phyloP scores from a whole-genome alignment of 2,329 filamentous ascomycete genomes.

The Coniochaeta sp. region DNA sequence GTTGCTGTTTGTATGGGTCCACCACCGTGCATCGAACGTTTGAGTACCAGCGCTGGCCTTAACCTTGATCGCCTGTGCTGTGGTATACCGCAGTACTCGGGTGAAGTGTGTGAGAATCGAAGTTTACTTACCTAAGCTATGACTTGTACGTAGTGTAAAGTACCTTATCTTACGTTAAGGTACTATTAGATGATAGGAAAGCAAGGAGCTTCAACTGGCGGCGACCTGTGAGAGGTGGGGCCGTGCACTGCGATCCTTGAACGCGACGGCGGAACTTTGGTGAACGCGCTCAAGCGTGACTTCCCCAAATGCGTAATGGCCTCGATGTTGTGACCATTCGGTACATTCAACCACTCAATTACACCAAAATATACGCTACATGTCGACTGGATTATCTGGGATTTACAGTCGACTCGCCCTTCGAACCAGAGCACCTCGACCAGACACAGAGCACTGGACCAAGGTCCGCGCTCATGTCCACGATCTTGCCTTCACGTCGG shows the following conservation, averaged over 20 bases:
- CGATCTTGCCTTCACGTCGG: slow-evolving; percentile 1
- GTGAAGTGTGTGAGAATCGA: no score
- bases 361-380: slow-evolving; percentile 9
- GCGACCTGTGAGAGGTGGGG: neutral
- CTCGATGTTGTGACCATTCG: neutral
- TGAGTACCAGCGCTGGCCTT: no score
- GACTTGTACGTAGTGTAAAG: no score
- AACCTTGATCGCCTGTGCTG: no score
- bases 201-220: neutral
- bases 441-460: slow-evolving; percentile 2
- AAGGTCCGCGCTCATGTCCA: slow-evolving; percentile 1
- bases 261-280: neutral
- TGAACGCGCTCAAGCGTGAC: neutral
- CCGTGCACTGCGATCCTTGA: neutral
- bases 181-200: no score
- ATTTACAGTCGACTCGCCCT: slow-evolving; percentile 8
- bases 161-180: no score
- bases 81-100: no score
- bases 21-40: no score
- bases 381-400: slow-evolving; percentile 13
- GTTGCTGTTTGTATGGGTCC: neutral
- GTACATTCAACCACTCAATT: slow-evolving; percentile 1
- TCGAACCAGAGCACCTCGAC: slow-evolving; percentile 9
- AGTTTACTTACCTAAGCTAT: no score
- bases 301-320: neutral